Evolutionary conservation across 257 asterid genomes (phyloP), one percentile per base, ranked within the genome.

Genomic region (Leonotis leonurus): DNA sequence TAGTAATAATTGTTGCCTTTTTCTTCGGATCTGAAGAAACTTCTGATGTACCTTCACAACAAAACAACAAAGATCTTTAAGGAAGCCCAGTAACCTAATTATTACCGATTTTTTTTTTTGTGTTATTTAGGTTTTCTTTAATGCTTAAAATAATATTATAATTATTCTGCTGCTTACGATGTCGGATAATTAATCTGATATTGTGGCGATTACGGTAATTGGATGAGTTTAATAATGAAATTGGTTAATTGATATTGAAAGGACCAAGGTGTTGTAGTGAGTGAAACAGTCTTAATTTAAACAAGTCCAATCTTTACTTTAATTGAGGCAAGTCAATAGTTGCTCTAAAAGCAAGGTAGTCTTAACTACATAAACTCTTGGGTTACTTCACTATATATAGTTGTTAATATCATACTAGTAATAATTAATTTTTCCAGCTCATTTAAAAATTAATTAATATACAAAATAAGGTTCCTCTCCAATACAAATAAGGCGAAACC

Each of bases 21-120:
- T 83, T 81, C 88, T 85, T 84, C 90, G 93, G 95, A 85, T 88
- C 90, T 83, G 90, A 77, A 80, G 88, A 86, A 81, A 64, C 83
- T 72, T 75, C 76, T 69, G 70, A 64, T 73, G 87, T 73, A 68
- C 81, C 85, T 81, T 81, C 72, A 24, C 74, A 33, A n/a, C n/a
- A n/a, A 41, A 46, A 46, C 87, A 78, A 77, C 94, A 82, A 77
- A 70, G 79, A 80, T 86, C 78, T 80, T 73, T 76, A 80, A 72
- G 60, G 74, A 69, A 75, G 78, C 74, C 66, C 22, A 52, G 33
- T 75, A 70, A 67, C 71, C 72, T 56, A 54, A 26, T 63, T 56
- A 33, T 10, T n/a, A n/a, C n/a, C n/a, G n/a, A n/a, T n/a, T n/a
- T n/a, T n/a, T n/a, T n/a, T n/a, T n/a, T n/a, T n/a, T n/a, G n/a